Evolutionary conservation across 2,329 filamentous ascomycete genomes (phyloP).

Genomic region (Neodidymelliopsis sp.): DNA sequence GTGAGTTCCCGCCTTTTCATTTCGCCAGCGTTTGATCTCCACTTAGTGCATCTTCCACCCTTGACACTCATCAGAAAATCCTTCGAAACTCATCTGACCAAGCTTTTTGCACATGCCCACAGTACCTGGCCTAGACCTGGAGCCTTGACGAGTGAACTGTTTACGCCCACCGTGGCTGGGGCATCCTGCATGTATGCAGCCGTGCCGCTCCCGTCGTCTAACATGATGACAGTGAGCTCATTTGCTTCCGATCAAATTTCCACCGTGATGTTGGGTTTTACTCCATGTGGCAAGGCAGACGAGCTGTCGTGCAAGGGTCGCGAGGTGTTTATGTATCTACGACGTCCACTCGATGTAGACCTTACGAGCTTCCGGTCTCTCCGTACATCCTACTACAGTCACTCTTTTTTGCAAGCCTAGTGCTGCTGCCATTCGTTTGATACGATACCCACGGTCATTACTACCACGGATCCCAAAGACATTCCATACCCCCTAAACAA

Average conservation of each 20-base stretch:
- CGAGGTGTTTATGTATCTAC: constrained; percentile 28
- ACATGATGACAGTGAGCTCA: constrained; percentile 22
- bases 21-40: constrained; percentile 45
- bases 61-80: constrained; percentile 22
- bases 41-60: constrained; percentile 28
- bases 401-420: constrained; percentile 38
- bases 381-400: constrained; percentile 18
- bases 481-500: neutral
- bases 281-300: constrained; percentile 20
- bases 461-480: constrained; percentile 3
- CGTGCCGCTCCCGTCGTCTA: constrained; percentile 14
- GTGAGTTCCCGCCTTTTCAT: constrained; percentile 34
- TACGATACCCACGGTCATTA: constrained; percentile 18
- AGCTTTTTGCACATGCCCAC: constrained; percentile 21
- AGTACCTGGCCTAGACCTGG: constrained; percentile 20
- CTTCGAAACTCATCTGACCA: constrained; percentile 23
- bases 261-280: constrained; percentile 21
- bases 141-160: constrained; percentile 7
- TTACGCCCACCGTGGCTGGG: constrained; percentile 9
- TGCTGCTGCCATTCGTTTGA: constrained; percentile 39
- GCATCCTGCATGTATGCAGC: constrained; percentile 16
- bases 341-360: constrained; percentile 10
- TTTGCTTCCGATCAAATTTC: constrained; percentile 33
- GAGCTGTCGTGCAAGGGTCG: constrained; percentile 22
- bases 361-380: constrained; percentile 20